Conservation (phyloP, 768 basidiomycete species). For the Lentinula boryana region DNA sequence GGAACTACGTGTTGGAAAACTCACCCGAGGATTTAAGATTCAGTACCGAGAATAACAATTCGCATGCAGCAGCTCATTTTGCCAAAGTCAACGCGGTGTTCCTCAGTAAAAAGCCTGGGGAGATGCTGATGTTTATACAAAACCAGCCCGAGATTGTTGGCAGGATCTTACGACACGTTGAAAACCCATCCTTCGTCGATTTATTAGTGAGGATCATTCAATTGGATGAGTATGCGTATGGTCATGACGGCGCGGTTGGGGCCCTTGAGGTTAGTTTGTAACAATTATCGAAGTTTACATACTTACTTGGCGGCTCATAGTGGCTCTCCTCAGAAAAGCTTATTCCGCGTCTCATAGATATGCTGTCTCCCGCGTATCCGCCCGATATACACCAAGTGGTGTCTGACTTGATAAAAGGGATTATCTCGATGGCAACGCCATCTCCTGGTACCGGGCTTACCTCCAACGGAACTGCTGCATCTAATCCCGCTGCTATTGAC, state of each 20-base stretch:
- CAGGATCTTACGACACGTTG: conserved; percentile 78
- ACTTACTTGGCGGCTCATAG: conserved; percentile 35
- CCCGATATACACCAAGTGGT: conserved; percentile 80
- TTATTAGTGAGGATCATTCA: conserved; percentile 87
- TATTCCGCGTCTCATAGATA: conserved; percentile 72
- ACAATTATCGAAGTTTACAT: conserved; percentile 20
- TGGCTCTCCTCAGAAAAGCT: conserved; percentile 86
- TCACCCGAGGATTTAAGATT: conserved; percentile 78
- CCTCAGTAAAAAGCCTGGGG: conserved; percentile 80
- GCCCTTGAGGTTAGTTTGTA: conserved; percentile 76
- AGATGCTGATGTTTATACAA: conserved; percentile 94
- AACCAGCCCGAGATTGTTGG: conserved; percentile 76
- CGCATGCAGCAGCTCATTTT: conserved; percentile 88
- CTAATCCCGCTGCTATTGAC: neutral
- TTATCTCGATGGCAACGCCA: conserved; percentile 90
- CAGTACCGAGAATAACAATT: conserved; percentile 38
- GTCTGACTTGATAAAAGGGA: conserved; percentile 87
- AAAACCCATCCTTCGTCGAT: conserved; percentile 88
- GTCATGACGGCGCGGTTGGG: conserved; percentile 64
- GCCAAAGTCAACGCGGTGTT: conserved; percentile 91
- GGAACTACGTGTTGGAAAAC: conserved; percentile 82
- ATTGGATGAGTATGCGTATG: conserved; percentile 68
- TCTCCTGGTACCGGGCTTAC: conserved; percentile 73
- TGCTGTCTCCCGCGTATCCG: conserved; percentile 74
- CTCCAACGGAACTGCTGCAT: conserved; percentile 36